phyloP scores from a whole-genome alignment of 2,329 filamentous ascomycete species.

The Blastomyces percursus region DNA sequence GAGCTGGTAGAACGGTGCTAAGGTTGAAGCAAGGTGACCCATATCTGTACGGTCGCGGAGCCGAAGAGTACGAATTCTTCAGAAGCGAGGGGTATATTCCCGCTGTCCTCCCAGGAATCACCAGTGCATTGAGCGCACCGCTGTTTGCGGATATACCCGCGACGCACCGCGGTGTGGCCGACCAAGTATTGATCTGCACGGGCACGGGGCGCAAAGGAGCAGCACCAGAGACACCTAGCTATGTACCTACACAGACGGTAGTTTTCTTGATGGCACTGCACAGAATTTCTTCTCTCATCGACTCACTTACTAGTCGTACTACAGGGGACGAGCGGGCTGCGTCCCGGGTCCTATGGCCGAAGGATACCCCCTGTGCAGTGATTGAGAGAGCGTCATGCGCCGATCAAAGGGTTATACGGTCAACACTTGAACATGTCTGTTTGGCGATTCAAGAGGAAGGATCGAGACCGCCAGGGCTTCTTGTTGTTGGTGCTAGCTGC shows the following conservation, averaged over 20 bases:
- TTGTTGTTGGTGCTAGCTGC: constrained; percentile 78
- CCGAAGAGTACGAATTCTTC: constrained; percentile 86
- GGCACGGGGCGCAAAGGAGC: constrained; percentile 87
- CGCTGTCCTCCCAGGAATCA: constrained; percentile 77
- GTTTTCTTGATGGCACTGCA: constrained; percentile 95
- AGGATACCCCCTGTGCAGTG: constrained; percentile 75
- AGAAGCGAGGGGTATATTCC: constrained; percentile 56
- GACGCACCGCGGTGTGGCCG: constrained; percentile 79
- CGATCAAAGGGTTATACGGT: constrained; percentile 85
- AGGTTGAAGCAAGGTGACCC: constrained; percentile 94
- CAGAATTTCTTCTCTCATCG: constrained; percentile 62
- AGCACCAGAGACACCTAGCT: constrained; percentile 69
- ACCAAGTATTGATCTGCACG: constrained; percentile 92
- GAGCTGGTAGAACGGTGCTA: constrained; percentile 66
- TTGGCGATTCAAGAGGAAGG: constrained; percentile 81
- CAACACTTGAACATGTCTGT: constrained; percentile 67
- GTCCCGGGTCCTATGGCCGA: constrained; percentile 49
- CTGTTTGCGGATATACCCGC: constrained; percentile 79
- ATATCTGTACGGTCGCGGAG: constrained; percentile 89
- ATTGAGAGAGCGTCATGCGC: constrained; percentile 88
- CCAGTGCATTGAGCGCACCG: constrained; percentile 74
- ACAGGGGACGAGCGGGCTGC: constrained; percentile 20
- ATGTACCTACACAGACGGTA: constrained; percentile 64
- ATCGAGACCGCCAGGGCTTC: constrained; percentile 72
- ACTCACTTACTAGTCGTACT: constrained; percentile 47